Conservation (phyloP, 805 yeast species). For the Suhomyces kilbournensis region DNA sequence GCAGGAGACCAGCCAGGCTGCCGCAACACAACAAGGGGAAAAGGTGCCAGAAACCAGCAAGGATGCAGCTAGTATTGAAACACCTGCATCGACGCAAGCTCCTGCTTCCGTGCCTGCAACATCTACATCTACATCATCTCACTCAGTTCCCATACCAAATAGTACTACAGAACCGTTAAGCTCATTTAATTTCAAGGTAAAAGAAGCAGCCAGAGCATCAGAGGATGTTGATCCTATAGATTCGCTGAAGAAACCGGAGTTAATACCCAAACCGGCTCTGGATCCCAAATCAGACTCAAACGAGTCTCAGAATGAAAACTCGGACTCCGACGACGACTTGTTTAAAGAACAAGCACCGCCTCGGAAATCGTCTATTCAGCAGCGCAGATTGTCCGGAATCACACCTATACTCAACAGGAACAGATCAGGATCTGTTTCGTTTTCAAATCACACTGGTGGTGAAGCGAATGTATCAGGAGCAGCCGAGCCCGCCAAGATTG, state of each 20-base stretch:
- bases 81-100: conserved; percentile 12
- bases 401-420: conserved; percentile 21
- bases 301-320: conserved; percentile 6
- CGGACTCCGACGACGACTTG: conserved; percentile 25
- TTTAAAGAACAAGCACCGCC: conserved; percentile 27
- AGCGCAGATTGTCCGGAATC: conserved; percentile 37
- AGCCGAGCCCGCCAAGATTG: conserved; percentile 32
- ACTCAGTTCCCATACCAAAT: background rate
- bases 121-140: background rate
- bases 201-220: background rate
- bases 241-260: background rate
- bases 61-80: background rate
- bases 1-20: conserved; percentile 1
- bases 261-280: background rate
- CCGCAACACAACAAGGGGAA: background rate
- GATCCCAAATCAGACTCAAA: background rate
- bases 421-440: conserved; percentile 30
- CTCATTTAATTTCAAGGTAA: conserved; percentile 6
- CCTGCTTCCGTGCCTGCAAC: background rate
- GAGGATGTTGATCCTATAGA: conserved; percentile 29
- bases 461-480: conserved; percentile 9
- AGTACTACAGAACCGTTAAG: background rate
- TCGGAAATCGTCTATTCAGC: conserved; percentile 30
- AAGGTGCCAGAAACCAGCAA: background rate
- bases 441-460: conserved; percentile 14